Evolutionary conservation across 163 green algal genomes (phyloP).

Genomic region (Chlorella variabilis): DNA sequence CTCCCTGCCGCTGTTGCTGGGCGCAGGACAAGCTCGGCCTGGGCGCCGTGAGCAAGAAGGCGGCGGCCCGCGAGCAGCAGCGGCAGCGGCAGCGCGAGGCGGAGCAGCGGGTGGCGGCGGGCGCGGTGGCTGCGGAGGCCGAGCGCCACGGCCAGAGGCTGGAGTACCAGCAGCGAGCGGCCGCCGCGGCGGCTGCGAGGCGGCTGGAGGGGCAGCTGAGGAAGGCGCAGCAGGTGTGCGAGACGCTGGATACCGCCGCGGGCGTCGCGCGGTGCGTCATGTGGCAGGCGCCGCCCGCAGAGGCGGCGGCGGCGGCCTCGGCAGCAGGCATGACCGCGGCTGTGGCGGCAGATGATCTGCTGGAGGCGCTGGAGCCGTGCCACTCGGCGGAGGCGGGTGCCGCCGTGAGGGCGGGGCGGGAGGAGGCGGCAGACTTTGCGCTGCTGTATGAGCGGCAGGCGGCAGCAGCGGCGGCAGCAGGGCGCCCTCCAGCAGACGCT

Average conservation of each 20-base stretch:
- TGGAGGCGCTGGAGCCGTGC: conserved; percentile 6
- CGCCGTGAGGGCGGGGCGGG: neutral
- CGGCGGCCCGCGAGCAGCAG: conserved; percentile 30
- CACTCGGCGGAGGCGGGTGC: conserved; percentile 16
- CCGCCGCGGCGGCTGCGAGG: conserved; percentile 17
- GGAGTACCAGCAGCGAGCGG: neutral
- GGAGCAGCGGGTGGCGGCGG: neutral
- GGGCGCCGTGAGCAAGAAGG: conserved; percentile 42
- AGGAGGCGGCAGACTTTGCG: conserved; percentile 21
- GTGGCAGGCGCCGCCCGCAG: conserved; percentile 30
- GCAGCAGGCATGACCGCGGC: neutral
- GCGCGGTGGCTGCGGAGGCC: conserved; percentile 9
- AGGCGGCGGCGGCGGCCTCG: neutral
- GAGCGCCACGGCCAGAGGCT: conserved; percentile 18
- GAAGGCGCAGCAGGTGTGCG: conserved; percentile 43
- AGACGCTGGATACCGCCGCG: conserved; percentile 44
- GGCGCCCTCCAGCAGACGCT: neutral
- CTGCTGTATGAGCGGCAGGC: conserved; percentile 3
- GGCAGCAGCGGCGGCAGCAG: neutral
- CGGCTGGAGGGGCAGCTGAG: conserved; percentile 36
- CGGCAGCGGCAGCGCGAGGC: conserved; percentile 18
- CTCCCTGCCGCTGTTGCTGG: neutral
- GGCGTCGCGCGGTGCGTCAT: conserved; percentile 36
- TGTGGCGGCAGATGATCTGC: conserved; percentile 4
- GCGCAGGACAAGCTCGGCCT: conserved; percentile 38